Conservation (phyloP, 2,329 filamentous ascomycete species). For the Neobulgaria alba region DNA sequence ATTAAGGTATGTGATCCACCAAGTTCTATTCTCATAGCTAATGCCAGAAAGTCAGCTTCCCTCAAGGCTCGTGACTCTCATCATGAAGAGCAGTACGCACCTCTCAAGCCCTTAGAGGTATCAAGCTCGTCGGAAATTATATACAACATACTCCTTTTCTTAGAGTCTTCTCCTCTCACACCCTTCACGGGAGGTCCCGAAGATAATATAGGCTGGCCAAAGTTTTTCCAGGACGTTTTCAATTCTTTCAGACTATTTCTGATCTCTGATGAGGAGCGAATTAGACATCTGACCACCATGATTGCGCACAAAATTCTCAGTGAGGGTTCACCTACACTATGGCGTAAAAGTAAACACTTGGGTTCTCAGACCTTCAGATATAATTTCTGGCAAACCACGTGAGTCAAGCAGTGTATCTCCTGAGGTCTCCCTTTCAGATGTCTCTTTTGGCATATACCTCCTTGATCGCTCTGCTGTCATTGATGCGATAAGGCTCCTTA, state of each 20-base stretch:
- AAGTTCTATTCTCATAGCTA: constrained; percentile 5
- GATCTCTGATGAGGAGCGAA: constrained; percentile 26
- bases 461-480: no score
- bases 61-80: constrained; percentile 22
- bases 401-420: no score
- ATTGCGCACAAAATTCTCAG: constrained; percentile 25
- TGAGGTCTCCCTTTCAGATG: not conserved
- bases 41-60: constrained; percentile 15
- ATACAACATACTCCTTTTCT: constrained; percentile 47
- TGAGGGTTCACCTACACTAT: constrained; percentile 18
- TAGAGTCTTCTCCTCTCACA: constrained; percentile 44
- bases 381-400: constrained; percentile 31
- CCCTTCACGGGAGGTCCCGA: constrained; percentile 36
- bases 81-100: constrained; percentile 31
- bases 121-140: constrained; percentile 36
- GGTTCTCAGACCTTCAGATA: constrained; percentile 18
- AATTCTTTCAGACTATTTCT: constrained; percentile 25
- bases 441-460: no score
- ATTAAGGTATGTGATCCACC: constrained; percentile 39
- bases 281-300: constrained; percentile 23
- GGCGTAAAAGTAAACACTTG: constrained; percentile 16
- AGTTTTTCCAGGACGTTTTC: constrained; percentile 27
- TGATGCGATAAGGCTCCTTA: no score
- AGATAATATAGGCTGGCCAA: constrained; percentile 29
- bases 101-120: constrained; percentile 34